phyloP scores from a whole-genome alignment of 169 alveolate species.

The Plasmodium vivax region DNA sequence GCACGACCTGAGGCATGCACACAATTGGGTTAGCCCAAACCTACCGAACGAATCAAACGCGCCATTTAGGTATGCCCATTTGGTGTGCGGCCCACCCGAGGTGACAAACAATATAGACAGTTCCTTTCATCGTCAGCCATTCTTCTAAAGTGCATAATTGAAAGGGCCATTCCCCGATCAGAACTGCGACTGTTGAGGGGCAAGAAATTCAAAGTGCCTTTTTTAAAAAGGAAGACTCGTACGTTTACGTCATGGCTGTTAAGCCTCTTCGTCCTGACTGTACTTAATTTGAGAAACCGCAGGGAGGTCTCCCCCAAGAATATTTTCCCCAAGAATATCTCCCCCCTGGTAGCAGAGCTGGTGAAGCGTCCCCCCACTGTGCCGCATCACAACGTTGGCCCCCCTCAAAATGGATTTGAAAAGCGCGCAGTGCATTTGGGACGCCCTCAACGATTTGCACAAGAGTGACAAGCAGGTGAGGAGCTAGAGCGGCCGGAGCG shows the following conservation, averaged over 20 bases:
- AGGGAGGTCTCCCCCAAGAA: background rate
- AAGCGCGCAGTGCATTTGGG: slow-evolving; percentile 62
- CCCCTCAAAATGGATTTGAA: slow-evolving; percentile 37
- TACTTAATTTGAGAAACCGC: background rate
- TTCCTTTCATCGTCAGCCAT: background rate
- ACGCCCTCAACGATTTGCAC: slow-evolving; percentile 46
- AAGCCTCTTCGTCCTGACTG: background rate
- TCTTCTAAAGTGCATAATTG: background rate
- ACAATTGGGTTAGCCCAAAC: background rate
- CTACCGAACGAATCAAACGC: background rate
- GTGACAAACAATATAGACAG: background rate
- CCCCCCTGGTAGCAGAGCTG: background rate
- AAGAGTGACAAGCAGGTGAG: slow-evolving; percentile 52
- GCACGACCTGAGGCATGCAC: background rate
- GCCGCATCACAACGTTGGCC: background rate
- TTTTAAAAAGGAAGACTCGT: background rate
- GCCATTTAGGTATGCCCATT: background rate
- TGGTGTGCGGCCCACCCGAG: background rate
- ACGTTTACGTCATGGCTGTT: background rate
- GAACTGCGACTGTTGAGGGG: background rate
- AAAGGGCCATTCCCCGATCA: background rate
- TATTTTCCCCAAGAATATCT: background rate
- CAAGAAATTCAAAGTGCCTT: background rate
- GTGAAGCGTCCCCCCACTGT: background rate
- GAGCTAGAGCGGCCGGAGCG: background rate